Conservation (phyloP, 257 asterid genomes). For the Solanum sitiens region DNA sequence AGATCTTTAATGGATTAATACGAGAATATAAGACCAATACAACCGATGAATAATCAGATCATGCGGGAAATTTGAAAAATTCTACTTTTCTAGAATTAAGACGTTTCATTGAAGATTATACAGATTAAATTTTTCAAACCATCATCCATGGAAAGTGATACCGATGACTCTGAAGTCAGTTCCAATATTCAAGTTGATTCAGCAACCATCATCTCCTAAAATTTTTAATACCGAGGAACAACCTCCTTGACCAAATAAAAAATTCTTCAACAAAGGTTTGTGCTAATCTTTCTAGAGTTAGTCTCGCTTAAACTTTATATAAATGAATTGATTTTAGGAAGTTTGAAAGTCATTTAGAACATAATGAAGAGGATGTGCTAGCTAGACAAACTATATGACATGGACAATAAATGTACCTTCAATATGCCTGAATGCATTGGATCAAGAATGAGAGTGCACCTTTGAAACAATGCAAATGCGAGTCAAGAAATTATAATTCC, state of each 20-base stretch:
- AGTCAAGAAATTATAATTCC: too few species aligned
- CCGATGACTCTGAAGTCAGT: slow-evolving; percentile 41
- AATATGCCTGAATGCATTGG: too few species aligned
- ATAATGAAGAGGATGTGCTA: too few species aligned
- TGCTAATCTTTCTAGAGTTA: slow-evolving; percentile 21
- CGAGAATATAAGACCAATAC: slow-evolving; percentile 26
- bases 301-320: slow-evolving; percentile 23
- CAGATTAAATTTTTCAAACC: slow-evolving; percentile 23
- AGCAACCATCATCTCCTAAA: not conserved
- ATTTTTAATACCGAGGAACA: not conserved
- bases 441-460: too few species aligned
- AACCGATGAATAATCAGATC: slow-evolving; percentile 29
- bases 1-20: slow-evolving; percentile 27
- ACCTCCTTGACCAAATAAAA: not conserved
- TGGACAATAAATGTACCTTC: slow-evolving; percentile 25
- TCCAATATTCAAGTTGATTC: slow-evolving; percentile 22
- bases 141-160: slow-evolving; percentile 27
- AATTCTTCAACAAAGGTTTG: slow-evolving; percentile 5
- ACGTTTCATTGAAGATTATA: slow-evolving; percentile 22
- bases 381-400: slow-evolving; percentile 16
- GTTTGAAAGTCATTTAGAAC: slow-evolving; percentile 31
- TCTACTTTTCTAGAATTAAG: slow-evolving; percentile 26
- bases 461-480: too few species aligned
- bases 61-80: slow-evolving; percentile 20
- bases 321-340: slow-evolving; percentile 36